phyloP scores from a whole-genome alignment of 805 yeast genomes.

The Torulaspora quercuum region DNA sequence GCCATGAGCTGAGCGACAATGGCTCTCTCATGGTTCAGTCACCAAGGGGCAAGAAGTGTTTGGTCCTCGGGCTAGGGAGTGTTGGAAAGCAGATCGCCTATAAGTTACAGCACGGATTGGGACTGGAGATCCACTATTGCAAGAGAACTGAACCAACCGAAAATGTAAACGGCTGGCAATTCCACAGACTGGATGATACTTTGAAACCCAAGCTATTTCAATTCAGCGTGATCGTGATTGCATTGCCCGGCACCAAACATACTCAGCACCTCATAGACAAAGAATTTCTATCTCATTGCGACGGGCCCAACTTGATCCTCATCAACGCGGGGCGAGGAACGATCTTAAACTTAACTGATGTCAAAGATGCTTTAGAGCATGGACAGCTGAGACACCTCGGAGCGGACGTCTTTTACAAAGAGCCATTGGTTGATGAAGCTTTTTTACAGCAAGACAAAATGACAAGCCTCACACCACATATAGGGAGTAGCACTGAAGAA shows the following conservation, averaged over 20 bases:
- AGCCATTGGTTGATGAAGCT: constrained; percentile 42
- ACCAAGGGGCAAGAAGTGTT: constrained; percentile 51
- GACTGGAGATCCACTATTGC: constrained; percentile 57
- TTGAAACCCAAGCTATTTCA: constrained; percentile 37
- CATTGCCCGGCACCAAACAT: constrained; percentile 54
- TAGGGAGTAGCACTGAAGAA: constrained; percentile 55
- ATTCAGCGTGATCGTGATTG: constrained; percentile 53
- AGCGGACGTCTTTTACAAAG: constrained; percentile 56
- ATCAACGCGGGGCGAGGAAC: constrained; percentile 62
- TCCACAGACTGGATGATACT: constrained; percentile 36
- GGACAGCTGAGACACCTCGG: constrained; percentile 56
- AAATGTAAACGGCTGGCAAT: constrained; percentile 34
- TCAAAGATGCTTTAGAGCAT: constrained; percentile 41
- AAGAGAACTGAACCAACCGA: constrained; percentile 42
- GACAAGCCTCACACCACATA: constrained; percentile 57
- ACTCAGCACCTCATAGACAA: constrained; percentile 49
- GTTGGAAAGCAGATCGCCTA: constrained; percentile 55
- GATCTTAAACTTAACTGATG: constrained; percentile 49
- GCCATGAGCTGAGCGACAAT: constrained; percentile 37
- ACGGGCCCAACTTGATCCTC: constrained; percentile 30
- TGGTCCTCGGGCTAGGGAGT: constrained; percentile 58
- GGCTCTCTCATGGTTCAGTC: constrained; percentile 38
- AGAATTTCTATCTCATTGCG: constrained; percentile 37
- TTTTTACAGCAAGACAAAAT: constrained; percentile 35
- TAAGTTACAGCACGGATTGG: constrained; percentile 46